Evolutionary conservation across 805 yeast species (phyloP).

Genomic region (Kluyveromyces aestuarii): DNA sequence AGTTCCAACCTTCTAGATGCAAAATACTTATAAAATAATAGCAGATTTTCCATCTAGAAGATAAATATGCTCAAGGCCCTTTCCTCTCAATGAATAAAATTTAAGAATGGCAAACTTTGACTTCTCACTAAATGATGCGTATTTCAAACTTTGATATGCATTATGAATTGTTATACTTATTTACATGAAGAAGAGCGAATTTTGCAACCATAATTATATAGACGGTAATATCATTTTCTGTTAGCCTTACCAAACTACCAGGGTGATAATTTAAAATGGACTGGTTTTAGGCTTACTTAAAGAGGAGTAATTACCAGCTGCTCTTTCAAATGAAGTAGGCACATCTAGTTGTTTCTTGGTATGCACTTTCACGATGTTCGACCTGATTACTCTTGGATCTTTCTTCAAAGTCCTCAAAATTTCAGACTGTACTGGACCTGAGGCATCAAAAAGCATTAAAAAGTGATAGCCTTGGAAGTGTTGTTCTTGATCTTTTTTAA

Average conservation of each 20-base stretch:
- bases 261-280: slow-evolving; percentile 1
- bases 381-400: slow-evolving; percentile 87
- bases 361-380: slow-evolving; percentile 59
- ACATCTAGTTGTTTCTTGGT: slow-evolving; percentile 43
- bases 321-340: slow-evolving; percentile 48
- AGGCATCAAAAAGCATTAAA: slow-evolving; percentile 76
- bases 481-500: slow-evolving; percentile 77
- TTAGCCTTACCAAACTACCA: background rate
- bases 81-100: no score
- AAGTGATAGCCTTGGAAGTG: slow-evolving; percentile 90
- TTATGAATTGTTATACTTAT: background rate
- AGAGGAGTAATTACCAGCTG: slow-evolving; percentile 21
- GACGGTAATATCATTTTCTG: background rate
- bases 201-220: background rate
- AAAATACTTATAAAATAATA: no score
- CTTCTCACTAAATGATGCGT: background rate
- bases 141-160: background rate
- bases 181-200: background rate
- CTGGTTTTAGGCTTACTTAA: slow-evolving; percentile 13
- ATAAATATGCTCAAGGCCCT: no score
- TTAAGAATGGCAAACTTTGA: no score
- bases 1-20: no score
- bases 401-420: slow-evolving; percentile 67
- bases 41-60: no score
- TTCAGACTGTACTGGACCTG: slow-evolving; percentile 80